phyloP scores from a whole-genome alignment of 2,329 filamentous ascomycete species.

The Penicillium sp. region DNA sequence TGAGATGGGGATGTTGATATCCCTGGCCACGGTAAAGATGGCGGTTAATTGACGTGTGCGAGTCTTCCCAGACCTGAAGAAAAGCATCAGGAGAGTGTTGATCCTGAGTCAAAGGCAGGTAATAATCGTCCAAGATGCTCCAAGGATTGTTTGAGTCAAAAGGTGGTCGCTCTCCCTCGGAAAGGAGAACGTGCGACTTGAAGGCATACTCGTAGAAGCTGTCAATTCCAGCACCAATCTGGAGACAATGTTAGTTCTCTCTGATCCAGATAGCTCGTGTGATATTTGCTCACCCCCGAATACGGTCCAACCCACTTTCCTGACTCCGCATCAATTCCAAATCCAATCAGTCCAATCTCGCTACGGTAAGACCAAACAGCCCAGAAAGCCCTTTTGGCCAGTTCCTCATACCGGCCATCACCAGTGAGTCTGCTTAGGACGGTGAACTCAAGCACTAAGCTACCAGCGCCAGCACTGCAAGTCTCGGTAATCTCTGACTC shows the following conservation, averaged over 20 bases:
- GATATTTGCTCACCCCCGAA: slow-evolving; percentile 64
- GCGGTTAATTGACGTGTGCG: slow-evolving; percentile 84
- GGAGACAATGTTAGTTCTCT: slow-evolving; percentile 17
- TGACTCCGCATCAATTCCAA: slow-evolving; percentile 88
- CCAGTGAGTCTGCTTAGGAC: slow-evolving; percentile 87
- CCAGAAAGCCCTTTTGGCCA: slow-evolving; percentile 94
- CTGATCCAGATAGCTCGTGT: background rate
- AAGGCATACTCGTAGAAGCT: slow-evolving; percentile 99
- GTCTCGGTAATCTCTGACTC: slow-evolving; percentile 85
- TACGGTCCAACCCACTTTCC: slow-evolving; percentile 88
- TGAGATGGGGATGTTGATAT: slow-evolving; percentile 87
- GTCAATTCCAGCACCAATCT: slow-evolving; percentile 92
- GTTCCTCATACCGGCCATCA: slow-evolving; percentile 83
- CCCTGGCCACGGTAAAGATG: slow-evolving; percentile 81
- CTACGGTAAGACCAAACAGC: slow-evolving; percentile 91
- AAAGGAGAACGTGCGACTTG: slow-evolving; percentile 90
- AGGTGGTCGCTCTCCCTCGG: slow-evolving; percentile 63
- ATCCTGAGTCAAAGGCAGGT: slow-evolving; percentile 66
- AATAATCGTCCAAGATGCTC: slow-evolving; percentile 66
- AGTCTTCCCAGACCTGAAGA: slow-evolving; percentile 80
- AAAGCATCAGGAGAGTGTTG: slow-evolving; percentile 79
- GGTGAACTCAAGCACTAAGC: slow-evolving; percentile 90
- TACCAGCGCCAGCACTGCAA: slow-evolving; percentile 95
- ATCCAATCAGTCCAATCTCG: slow-evolving; percentile 83
- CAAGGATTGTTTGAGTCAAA: slow-evolving; percentile 49